Conservation (phyloP, 345 rosid genomes). For the Gossypium turneri region DNA sequence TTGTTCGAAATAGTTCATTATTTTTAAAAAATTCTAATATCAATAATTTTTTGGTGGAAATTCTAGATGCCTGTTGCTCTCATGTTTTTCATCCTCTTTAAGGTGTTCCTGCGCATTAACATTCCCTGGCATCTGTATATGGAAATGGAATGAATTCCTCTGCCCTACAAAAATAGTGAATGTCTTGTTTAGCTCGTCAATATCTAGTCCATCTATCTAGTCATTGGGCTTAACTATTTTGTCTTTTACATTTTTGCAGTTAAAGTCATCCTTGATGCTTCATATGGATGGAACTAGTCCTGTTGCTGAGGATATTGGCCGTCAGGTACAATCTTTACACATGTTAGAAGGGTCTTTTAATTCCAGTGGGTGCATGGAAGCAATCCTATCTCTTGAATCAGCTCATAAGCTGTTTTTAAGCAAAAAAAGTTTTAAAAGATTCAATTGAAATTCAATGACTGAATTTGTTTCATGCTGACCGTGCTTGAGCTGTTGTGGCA, state of each 20-base stretch:
- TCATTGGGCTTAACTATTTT: background rate
- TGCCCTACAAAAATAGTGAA: background rate
- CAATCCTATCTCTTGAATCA: background rate
- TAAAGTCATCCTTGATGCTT: slow-evolving; percentile 90
- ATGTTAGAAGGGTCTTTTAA: background rate
- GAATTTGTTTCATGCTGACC: background rate
- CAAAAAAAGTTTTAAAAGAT: slow-evolving; percentile 3
- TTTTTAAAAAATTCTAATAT: no score
- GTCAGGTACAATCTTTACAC: slow-evolving; percentile 64
- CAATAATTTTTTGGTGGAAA: no score
- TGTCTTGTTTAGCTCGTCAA: background rate
- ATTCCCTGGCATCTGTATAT: no score
- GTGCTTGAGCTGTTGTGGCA: background rate
- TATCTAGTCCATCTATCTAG: background rate
- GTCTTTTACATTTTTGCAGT: slow-evolving; percentile 37
- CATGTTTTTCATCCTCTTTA: no score
- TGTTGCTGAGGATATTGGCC: slow-evolving; percentile 97
- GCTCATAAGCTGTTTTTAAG: background rate
- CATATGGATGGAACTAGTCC: slow-evolving; percentile 98
- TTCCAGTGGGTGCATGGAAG: background rate
- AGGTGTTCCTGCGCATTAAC: no score
- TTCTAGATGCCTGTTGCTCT: no score
- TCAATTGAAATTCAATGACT: background rate
- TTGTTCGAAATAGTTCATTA: background rate
- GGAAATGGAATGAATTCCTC: background rate